These are phyloP conservation scores for Solanum sejunctum DNA, from an alignment of 257 asterid genomes.

Conservation along the genomic window DNA sequence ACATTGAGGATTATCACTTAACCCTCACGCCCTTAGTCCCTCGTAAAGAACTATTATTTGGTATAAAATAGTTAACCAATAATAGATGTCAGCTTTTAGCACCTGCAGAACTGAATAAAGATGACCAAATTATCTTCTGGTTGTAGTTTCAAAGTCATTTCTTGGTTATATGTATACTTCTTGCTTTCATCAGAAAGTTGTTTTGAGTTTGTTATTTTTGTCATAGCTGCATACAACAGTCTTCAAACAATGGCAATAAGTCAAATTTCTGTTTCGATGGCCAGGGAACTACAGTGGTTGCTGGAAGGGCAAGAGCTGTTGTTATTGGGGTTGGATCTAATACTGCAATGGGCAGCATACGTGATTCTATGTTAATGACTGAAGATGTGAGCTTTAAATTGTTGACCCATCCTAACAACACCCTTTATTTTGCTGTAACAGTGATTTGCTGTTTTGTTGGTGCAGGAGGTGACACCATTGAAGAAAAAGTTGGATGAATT, in stretches of 20 bases:
- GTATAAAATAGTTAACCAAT: neutral
- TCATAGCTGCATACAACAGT: neutral
- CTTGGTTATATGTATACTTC: neutral
- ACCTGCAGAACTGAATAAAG: neutral
- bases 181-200: neutral
- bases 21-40: neutral
- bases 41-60: neutral
- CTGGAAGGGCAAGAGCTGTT: constrained; percentile 95
- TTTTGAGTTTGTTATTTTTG: neutral
- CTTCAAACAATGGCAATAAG: neutral
- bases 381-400: constrained; percentile 60
- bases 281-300: constrained; percentile 92
- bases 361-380: constrained; percentile 89
- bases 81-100: neutral
- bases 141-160: neutral
- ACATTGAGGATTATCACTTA: neutral
- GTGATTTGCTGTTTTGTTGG: neutral
- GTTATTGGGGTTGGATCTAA: constrained; percentile 93
- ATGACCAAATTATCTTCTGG: neutral
- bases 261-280: constrained; percentile 11
- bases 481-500: constrained; percentile 97
- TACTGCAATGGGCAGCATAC: constrained; percentile 99
- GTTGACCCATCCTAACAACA: neutral
- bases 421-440: neutral
- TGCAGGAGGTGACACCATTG: constrained; percentile 93